Base-by-base conservation (phyloP, 2,329 filamentous ascomycete genomes). In the Dothideomycetidae sp. region DNA sequence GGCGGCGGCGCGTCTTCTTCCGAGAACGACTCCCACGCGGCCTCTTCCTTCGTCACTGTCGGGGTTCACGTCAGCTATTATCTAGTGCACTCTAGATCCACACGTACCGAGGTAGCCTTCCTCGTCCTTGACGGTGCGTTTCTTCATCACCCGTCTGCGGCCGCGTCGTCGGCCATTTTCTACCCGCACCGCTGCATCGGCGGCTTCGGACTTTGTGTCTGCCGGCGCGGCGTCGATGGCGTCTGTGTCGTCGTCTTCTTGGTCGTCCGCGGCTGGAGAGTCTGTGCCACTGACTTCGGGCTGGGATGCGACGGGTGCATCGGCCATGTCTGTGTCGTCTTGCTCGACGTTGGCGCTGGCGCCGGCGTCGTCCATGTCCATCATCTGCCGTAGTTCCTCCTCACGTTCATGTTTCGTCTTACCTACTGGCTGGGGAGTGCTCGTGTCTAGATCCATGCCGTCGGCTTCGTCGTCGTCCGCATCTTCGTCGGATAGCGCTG, bases 11-110 rank as follows among this genome's bases (percentile, higher is more conserved):
- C 71, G 46, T 93, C 85, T 45, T 93, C 85, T 54, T 94, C 86
- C 0, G 84, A 93, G 61, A 92, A 93, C 0, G 81, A 88, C 56
- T 94, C 86, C 86, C 86, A 94, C 0, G 70, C 78, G 0, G 71
- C 61, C 52, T 93, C 84, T 58, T 92, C 81, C 46, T 78, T 79
- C 2, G 85, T 93, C 19, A 93, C 86, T 90, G 48, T 28, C 43
- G n/a, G n/a, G n/a, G n/a, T n/a, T n/a, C n/a, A n/a, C n/a, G n/a
- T n/a, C n/a, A n/a, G n/a, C n/a, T n/a, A n/a, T n/a, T n/a, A n/a
- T n/a, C n/a, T n/a, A n/a, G n/a, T n/a, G n/a, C n/a, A n/a, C n/a
- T n/a, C n/a, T n/a, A n/a, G n/a, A n/a, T n/a, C n/a, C n/a, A 19
- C 33, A 60, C 75, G 57, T 66, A 86, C 82, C 81, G 42, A 94